Conservation (phyloP, 2,329 filamentous ascomycete genomes). For the Fusarium setosum region DNA sequence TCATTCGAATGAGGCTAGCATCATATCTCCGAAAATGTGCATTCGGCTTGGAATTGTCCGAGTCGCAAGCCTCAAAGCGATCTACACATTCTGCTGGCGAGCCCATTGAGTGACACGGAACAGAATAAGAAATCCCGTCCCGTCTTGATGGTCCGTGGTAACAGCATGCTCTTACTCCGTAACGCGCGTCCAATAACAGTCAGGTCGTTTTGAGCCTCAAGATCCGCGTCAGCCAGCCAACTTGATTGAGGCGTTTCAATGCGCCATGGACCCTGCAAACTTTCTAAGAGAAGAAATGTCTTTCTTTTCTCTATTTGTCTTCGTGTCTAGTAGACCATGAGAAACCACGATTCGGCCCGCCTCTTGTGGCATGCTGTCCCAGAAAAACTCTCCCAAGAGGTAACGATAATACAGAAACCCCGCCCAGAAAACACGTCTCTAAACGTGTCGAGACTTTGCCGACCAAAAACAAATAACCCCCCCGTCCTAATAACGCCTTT, state of each 20-base stretch:
- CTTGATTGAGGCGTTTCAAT: not conserved
- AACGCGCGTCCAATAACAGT: constrained; percentile 32
- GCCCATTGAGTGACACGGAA: constrained; percentile 6
- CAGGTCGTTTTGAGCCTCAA: constrained; percentile 22
- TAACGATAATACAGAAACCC: not conserved
- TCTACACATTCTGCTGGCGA: constrained; percentile 10
- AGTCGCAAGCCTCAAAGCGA: constrained; percentile 10
- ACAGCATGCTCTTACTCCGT: not conserved
- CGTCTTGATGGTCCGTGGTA: not conserved
- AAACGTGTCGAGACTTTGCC: not conserved
- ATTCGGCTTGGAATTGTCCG: constrained; percentile 19
- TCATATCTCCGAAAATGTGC: not conserved
- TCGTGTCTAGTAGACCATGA: not conserved
- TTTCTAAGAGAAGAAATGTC: not conserved
- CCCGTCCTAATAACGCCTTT: constrained; percentile 27
- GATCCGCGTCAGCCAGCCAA: constrained; percentile 26
- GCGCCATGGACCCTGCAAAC: not conserved
- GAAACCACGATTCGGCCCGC: not conserved
- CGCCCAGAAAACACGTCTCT: constrained; percentile 6
- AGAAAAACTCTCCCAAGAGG: not conserved
- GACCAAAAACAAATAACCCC: constrained; percentile 8
- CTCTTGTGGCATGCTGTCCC: constrained; percentile 1
- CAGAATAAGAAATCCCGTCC: not conserved
- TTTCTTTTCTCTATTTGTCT: constrained; percentile 2
- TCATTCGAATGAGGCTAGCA: not conserved